Evolutionary conservation across 306 rosid species (phyloP).

Genomic region (Vigna hirtella): DNA sequence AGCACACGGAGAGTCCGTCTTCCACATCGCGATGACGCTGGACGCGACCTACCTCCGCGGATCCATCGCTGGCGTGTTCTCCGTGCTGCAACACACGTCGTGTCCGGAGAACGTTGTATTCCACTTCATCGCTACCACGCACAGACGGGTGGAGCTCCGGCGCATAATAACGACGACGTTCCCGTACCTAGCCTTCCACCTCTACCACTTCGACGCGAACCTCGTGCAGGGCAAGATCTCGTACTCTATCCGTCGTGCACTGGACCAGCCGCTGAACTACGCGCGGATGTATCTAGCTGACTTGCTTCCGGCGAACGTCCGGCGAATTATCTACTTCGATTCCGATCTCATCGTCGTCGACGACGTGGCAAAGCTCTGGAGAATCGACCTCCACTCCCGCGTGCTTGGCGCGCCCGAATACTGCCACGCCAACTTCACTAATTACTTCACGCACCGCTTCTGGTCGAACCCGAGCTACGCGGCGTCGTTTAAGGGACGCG

Average conservation of each 20-base stretch:
- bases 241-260: slow-evolving; percentile 78
- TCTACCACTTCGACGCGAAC: slow-evolving; percentile 78
- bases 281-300: slow-evolving; percentile 90
- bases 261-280: slow-evolving; percentile 92
- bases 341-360: slow-evolving; percentile 89
- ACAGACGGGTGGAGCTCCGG: slow-evolving; percentile 63
- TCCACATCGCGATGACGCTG: slow-evolving; percentile 91
- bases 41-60: slow-evolving; percentile 90
- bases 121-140: slow-evolving; percentile 76
- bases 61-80: slow-evolving; percentile 83
- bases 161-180: slow-evolving; percentile 72
- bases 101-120: slow-evolving; percentile 86
- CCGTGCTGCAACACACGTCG: slow-evolving; percentile 86
- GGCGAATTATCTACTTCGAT: slow-evolving; percentile 85
- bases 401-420: slow-evolving; percentile 92
- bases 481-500: slow-evolving; percentile 63
- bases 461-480: slow-evolving; percentile 68
- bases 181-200: slow-evolving; percentile 73
- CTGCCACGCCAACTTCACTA: slow-evolving; percentile 89
- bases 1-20: slow-evolving; percentile 55
- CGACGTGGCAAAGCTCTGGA: slow-evolving; percentile 90
- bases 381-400: slow-evolving; percentile 60
- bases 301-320: slow-evolving; percentile 62
- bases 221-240: slow-evolving; percentile 86
- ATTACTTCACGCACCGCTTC: slow-evolving; percentile 77